A percentile compares a stretch with the other conserved stretches of the same genome.
Evolutionary conservation across 1,139 yeast species (phyloP).

Genomic region (Sugiyamaella neomexicana): DNA sequence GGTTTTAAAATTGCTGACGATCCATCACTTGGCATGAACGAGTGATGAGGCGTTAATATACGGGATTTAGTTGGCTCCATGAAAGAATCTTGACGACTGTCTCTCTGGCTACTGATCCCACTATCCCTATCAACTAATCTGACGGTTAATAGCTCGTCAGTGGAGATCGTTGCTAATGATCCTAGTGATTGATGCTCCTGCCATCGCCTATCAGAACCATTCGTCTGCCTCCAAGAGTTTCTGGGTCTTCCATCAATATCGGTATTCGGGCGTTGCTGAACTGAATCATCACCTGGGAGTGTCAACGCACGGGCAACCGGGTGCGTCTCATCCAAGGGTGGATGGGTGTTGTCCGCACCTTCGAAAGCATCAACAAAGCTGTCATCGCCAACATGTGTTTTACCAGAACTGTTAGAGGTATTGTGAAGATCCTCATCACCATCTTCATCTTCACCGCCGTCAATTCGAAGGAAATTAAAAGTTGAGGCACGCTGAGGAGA

Average conservation of each 20-base stretch:
- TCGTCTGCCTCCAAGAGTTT: slow-evolving; percentile 75
- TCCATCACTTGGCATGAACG: slow-evolving; percentile 29
- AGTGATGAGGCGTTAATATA: slow-evolving; percentile 31
- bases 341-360: slow-evolving; percentile 4
- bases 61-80: slow-evolving; percentile 35
- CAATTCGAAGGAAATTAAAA: slow-evolving; percentile 41
- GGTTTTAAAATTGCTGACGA: slow-evolving; percentile 28
- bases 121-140: slow-evolving; percentile 53
- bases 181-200: slow-evolving; percentile 61
- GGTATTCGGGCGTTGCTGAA: slow-evolving; percentile 10
- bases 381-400: slow-evolving; percentile 44
- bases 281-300: slow-evolving; percentile 15
- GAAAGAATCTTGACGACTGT: slow-evolving; percentile 25
- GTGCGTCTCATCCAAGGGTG: slow-evolving; percentile 2
- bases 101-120: slow-evolving; percentile 19
- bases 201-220: slow-evolving; percentile 44
- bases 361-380: slow-evolving; percentile 22
- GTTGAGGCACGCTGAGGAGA: slow-evolving; percentile 42
- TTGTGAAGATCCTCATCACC: slow-evolving; percentile 27
- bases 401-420: slow-evolving; percentile 37
- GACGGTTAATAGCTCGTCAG: slow-evolving; percentile 79
- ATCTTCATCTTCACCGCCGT: slow-evolving; percentile 27
- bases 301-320: slow-evolving; percentile 12
- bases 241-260: slow-evolving; percentile 36
- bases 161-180: slow-evolving; percentile 81